These are phyloP conservation scores for Agaricus sinodeliciosus DNA, from an alignment of 768 basidiomycete genomes.

Conservation along the genomic window DNA sequence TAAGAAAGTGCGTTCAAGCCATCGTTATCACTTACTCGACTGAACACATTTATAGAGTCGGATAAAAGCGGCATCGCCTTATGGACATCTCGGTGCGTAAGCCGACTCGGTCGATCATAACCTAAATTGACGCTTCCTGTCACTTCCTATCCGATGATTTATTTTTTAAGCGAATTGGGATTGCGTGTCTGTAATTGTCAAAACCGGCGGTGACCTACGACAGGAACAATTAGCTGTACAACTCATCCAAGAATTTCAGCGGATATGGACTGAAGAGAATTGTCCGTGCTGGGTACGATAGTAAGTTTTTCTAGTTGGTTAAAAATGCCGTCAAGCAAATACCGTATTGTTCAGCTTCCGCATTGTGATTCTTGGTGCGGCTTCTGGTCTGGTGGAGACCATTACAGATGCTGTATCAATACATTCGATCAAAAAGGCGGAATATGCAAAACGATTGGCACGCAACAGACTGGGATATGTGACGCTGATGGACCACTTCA, in stretches of 20 bases:
- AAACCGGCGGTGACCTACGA: slow-evolving; percentile 92
- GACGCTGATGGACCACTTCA: slow-evolving; percentile 88
- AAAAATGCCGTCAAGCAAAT: neutral
- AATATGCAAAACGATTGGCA: slow-evolving; percentile 85
- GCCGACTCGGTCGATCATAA: slow-evolving; percentile 1
- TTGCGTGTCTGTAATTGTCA: slow-evolving; percentile 95
- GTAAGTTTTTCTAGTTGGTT: slow-evolving; percentile 33
- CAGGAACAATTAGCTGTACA: slow-evolving; percentile 98
- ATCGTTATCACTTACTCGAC: neutral
- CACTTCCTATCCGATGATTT: neutral
- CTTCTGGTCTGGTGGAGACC: slow-evolving; percentile 93
- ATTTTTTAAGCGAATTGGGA: slow-evolving; percentile 60
- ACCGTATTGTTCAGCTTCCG: slow-evolving; percentile 62
- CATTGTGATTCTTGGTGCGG: slow-evolving; percentile 89
- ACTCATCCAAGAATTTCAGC: slow-evolving; percentile 86
- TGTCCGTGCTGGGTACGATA: slow-evolving; percentile 93
- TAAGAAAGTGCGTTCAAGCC: slow-evolving; percentile 61
- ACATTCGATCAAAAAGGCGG: slow-evolving; percentile 98
- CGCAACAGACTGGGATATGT: slow-evolving; percentile 82
- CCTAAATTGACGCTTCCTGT: neutral
- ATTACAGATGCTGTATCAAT: slow-evolving; percentile 98
- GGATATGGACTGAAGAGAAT: slow-evolving; percentile 93
- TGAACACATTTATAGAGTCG: slow-evolving; percentile 47
- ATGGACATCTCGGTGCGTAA: slow-evolving; percentile 81
- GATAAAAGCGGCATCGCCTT: slow-evolving; percentile 89